Percentiles rank a stretch among this genome's conserved stretches.
Evolutionary conservation across 495 filamentous ascomycete genomes (phyloP).

Genomic region (Talaromyces trachyspermus): DNA sequence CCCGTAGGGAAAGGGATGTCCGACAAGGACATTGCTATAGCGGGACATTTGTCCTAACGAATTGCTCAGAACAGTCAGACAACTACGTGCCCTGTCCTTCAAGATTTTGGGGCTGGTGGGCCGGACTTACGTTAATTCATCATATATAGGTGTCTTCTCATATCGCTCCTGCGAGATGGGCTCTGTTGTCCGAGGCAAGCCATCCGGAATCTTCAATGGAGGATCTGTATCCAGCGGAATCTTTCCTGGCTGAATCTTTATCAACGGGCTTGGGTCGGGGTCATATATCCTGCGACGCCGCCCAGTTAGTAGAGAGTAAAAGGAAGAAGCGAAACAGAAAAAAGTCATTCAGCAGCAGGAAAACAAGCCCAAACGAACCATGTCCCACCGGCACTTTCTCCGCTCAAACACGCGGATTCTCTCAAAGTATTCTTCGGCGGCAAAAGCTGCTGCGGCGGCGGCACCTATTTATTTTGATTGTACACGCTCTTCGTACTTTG

Average conservation of each 20-base stretch:
- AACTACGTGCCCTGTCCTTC: background rate
- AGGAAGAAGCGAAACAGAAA: too few relatives aligned
- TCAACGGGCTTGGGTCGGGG: constrained; percentile 19
- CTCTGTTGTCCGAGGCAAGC: constrained; percentile 27
- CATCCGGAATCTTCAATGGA: constrained; percentile 29
- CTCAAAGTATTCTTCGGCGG: constrained; percentile 42
- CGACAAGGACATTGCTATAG: constrained; percentile 44
- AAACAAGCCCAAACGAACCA: constrained; percentile 39
- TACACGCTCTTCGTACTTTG: constrained; percentile 6
- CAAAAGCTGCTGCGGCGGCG: constrained; percentile 35
- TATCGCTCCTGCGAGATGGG: constrained; percentile 35
- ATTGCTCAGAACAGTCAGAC: background rate
- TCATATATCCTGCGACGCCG: constrained; percentile 36
- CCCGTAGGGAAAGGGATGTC: constrained; percentile 41
- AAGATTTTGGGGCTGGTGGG: background rate
- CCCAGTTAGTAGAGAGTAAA: background rate
- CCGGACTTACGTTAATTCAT: constrained; percentile 33
- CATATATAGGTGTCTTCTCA: constrained; percentile 38
- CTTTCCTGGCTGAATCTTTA: constrained; percentile 26
- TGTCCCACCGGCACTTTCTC: constrained; percentile 37
- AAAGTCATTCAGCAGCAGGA: too few relatives aligned
- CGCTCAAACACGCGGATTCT: constrained; percentile 42
- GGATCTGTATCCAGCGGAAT: constrained; percentile 34
- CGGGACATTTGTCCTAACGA: constrained; percentile 40
- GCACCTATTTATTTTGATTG: constrained; percentile 25